Percentiles rank a stretch among this genome's conserved stretches.
Conservation (phyloP, 2,329 filamentous ascomycete species). For the Dactylonectria estremocensis region DNA sequence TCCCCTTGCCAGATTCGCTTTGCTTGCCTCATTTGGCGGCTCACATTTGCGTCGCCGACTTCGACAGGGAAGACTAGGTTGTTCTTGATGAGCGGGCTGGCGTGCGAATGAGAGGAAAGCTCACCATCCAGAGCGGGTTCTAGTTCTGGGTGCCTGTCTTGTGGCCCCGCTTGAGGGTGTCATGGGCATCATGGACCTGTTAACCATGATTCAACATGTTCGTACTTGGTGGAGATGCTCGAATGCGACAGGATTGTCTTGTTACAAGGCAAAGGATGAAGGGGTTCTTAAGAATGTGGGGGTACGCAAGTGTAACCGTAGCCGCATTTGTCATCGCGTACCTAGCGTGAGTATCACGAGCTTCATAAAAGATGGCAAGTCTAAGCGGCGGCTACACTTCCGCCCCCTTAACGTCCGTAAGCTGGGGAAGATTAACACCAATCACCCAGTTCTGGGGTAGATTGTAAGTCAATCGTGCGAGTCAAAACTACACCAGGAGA, state of each 20-base stretch:
- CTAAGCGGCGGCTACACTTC: conserved; percentile 9
- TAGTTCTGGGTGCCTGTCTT: background rate
- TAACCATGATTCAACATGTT: background rate
- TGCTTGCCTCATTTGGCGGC: background rate
- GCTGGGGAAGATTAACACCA: background rate
- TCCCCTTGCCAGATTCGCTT: background rate
- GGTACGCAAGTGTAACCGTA: conserved; percentile 11
- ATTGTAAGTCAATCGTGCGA: too few species aligned
- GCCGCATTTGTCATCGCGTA: background rate
- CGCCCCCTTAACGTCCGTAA: background rate
- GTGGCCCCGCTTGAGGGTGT: background rate
- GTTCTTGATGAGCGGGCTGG: background rate
- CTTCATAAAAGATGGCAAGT: background rate
- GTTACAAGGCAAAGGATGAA: background rate
- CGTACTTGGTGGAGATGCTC: background rate
- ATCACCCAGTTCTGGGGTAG: background rate
- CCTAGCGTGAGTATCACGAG: background rate
- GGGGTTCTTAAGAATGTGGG: background rate
- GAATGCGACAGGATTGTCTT: background rate
- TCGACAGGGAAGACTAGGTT: conserved; percentile 9
- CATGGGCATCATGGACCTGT: background rate
- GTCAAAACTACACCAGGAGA: background rate
- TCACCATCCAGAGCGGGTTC: conserved; percentile 13
- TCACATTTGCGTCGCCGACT: conserved; percentile 14
- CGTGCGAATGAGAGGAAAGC: background rate